Conservation (phyloP, 257 asterid species). For the Oldenlandia corymbosa region DNA sequence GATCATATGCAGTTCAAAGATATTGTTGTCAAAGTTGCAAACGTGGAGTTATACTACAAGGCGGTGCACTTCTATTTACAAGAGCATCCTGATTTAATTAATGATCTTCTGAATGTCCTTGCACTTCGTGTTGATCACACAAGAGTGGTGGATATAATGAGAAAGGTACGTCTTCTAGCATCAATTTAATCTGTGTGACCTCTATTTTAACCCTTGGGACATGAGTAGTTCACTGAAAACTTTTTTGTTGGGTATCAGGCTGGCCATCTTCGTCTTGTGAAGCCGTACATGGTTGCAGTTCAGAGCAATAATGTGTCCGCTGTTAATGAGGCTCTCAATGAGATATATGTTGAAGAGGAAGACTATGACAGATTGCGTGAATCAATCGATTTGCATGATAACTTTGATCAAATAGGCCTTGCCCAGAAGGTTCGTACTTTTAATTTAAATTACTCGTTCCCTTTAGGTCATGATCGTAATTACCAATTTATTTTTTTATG, state of each 20-base stretch:
- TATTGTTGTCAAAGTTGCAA: slow-evolving; percentile 92
- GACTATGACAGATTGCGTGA: slow-evolving; percentile 95
- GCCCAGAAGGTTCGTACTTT: slow-evolving; percentile 74
- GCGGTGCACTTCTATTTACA: slow-evolving; percentile 99
- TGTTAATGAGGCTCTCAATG: slow-evolving; percentile 93
- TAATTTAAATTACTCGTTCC: slow-evolving; percentile 10
- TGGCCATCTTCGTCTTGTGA: slow-evolving; percentile 85
- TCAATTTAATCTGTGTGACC: slow-evolving; percentile 4
- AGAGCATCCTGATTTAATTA: slow-evolving; percentile 98
- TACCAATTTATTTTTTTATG: slow-evolving; percentile 10
- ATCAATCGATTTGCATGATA: slow-evolving; percentile 90
- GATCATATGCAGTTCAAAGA: slow-evolving; percentile 99
- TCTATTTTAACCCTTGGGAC: slow-evolving; percentile 4
- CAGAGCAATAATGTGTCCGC: slow-evolving; percentile 99
- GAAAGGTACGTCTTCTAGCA: slow-evolving; percentile 52
- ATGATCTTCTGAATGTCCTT: slow-evolving; percentile 90
- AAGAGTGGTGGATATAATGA: slow-evolving; percentile 97
- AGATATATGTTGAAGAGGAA: slow-evolving; percentile 97
- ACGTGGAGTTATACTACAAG: slow-evolving; percentile 95
- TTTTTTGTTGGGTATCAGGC: slow-evolving; percentile 51
- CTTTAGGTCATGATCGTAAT: slow-evolving; percentile 9
- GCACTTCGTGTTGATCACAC: slow-evolving; percentile 97
- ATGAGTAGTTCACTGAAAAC: slow-evolving; percentile 13
- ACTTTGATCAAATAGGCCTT: slow-evolving; percentile 95
- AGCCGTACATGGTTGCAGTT: slow-evolving; percentile 99